phyloP scores from a whole-genome alignment of 2,329 filamentous ascomycete species.

The Arthrobotrys conoides region DNA sequence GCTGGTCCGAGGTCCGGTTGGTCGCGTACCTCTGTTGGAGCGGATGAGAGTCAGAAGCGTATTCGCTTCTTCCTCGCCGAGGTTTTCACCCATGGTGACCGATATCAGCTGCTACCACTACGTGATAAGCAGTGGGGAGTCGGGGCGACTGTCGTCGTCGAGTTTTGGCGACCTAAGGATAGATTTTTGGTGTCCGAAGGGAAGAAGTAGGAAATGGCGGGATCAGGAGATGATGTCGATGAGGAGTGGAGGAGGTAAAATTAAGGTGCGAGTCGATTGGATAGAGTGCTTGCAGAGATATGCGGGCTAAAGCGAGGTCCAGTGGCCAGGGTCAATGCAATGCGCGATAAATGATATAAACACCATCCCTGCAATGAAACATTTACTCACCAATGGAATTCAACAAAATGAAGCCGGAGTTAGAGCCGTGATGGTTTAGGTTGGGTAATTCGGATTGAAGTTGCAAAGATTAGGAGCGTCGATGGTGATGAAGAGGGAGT shows the following conservation, averaged over 20 bases:
- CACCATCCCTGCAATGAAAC: conserved; percentile 25
- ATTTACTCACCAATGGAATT: background rate
- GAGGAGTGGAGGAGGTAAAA: conserved; percentile 55
- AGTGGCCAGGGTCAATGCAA: conserved; percentile 53
- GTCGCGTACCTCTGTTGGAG: conserved; percentile 60
- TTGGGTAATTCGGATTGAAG: conserved; percentile 1
- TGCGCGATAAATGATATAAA: conserved; percentile 60
- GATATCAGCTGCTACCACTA: conserved; percentile 41
- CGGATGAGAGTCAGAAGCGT: conserved; percentile 56
- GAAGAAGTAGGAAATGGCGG: conserved; percentile 13
- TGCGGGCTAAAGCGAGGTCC: conserved; percentile 47
- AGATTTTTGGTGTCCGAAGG: conserved; percentile 11
- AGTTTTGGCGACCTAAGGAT: conserved; percentile 9
- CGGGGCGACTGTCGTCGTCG: conserved; percentile 30
- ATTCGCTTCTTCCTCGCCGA: conserved; percentile 59
- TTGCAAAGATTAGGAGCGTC: background rate
- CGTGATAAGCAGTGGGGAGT: conserved; percentile 33
- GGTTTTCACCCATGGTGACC: conserved; percentile 54
- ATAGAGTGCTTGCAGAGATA: conserved; percentile 38
- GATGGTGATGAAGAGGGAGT: conserved; percentile 6
- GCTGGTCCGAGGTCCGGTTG: conserved; percentile 43
- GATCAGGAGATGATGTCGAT: conserved; percentile 34
- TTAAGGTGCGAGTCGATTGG: conserved; percentile 40
- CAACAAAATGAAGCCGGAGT: background rate
- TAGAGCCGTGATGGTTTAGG: background rate